Evolutionary conservation across 164 flowering plant genomes (phyloP).

Genomic region (Brasenia schreberi): DNA sequence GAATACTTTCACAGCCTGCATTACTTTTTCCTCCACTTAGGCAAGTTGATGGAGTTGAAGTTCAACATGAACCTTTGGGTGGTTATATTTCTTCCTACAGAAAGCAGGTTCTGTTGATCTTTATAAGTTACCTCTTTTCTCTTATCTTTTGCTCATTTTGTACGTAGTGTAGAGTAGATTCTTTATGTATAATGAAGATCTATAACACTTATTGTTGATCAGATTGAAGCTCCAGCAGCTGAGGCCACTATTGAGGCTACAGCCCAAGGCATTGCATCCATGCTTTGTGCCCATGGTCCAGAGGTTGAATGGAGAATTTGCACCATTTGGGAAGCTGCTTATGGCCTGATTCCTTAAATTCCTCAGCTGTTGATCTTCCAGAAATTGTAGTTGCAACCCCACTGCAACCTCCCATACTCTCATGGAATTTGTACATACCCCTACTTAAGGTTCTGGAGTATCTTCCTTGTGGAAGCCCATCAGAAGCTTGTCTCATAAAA

Average conservation of each 20-base stretch:
- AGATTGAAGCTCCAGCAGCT: conserved; percentile 71
- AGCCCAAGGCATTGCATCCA: conserved; percentile 96
- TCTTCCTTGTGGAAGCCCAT: conserved; percentile 96
- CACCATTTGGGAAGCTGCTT: conserved; percentile 98
- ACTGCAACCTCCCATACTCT: conserved; percentile 77
- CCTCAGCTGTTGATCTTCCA: conserved; percentile 68
- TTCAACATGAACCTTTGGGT: conserved; percentile 58
- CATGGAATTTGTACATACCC: conserved; percentile 93
- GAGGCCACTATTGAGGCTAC: conserved; percentile 97
- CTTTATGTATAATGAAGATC: neutral
- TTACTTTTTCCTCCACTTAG: conserved; percentile 87
- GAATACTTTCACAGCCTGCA: conserved; percentile 91
- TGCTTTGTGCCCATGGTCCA: conserved; percentile 98
- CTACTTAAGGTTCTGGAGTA: conserved; percentile 88
- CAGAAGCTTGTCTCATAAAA: conserved; percentile 96
- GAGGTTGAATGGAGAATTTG: conserved; percentile 99
- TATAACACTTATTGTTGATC: conserved; percentile 6
- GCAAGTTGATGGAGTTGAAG: conserved; percentile 81
- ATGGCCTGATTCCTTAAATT: conserved; percentile 88
- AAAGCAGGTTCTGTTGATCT: conserved; percentile 42
- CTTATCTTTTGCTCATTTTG: neutral
- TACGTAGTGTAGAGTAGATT: neutral
- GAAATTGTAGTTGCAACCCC: conserved; percentile 90
- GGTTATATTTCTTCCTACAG: conserved; percentile 49
- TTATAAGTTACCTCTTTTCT: neutral